These are phyloP conservation scores for Suillus paluster DNA, from an alignment of 768 basidiomycete species.

Conservation along the genomic window DNA sequence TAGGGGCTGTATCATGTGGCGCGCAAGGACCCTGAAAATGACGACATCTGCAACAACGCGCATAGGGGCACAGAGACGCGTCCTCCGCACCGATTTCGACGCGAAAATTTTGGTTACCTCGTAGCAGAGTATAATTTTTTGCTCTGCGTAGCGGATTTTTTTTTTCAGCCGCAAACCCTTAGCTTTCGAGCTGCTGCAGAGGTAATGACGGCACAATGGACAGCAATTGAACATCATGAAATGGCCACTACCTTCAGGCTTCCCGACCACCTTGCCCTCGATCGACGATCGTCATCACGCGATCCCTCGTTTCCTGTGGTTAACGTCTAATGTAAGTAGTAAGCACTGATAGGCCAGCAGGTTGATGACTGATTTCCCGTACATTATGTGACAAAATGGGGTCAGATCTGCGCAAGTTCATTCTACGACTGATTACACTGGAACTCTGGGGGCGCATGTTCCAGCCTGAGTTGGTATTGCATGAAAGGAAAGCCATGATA, in stretches of 20 bases:
- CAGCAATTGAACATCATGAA: neutral
- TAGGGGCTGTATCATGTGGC: neutral
- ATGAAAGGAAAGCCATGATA: neutral
- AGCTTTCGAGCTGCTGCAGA: neutral
- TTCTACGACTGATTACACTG: no score
- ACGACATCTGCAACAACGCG: neutral
- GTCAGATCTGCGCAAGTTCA: no score
- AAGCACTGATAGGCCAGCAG: no score
- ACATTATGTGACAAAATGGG: no score
- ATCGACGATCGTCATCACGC: neutral
- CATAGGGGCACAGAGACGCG: neutral
- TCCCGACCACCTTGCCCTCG: no score
- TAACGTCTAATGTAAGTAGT: no score
- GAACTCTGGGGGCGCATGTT: no score
- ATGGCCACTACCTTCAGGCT: no score
- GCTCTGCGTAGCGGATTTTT: neutral
- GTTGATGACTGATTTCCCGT: no score
- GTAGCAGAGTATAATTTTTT: neutral
- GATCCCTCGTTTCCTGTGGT: neutral
- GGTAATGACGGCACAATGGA: neutral
- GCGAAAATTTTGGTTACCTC: neutral
- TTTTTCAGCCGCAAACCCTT: neutral
- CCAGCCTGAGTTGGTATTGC: neutral
- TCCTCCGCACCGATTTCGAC: neutral
- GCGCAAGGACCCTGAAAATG: neutral